Percentiles rank a stretch among this genome's conserved stretches.
phyloP scores from a whole-genome alignment of 73 alveolate species.

The Paraurostyla sp. region DNA sequence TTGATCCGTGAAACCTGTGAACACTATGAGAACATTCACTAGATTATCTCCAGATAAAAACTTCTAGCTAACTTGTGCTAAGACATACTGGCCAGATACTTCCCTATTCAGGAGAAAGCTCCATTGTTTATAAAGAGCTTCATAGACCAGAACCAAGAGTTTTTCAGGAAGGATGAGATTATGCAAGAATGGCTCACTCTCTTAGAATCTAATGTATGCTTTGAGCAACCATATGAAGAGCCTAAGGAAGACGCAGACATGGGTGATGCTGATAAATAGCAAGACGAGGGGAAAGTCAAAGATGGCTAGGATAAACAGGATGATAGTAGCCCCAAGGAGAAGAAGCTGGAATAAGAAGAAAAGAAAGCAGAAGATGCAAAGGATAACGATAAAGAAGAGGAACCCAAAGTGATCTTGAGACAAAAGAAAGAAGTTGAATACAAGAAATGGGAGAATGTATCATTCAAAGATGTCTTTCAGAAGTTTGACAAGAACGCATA shows the following conservation, averaged over 20 bases:
- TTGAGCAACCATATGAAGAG: not conserved
- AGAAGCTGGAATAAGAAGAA: not conserved
- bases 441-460: not conserved
- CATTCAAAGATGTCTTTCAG: not conserved
- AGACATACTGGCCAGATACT: slow-evolving; percentile 43
- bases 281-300: slow-evolving; percentile 1
- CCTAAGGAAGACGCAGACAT: too few relatives aligned
- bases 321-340: not conserved
- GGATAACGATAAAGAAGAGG: not conserved
- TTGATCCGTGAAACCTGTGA: slow-evolving; percentile 72
- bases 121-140: slow-evolving; percentile 63
- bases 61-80: slow-evolving; percentile 45
- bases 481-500: slow-evolving; percentile 26
- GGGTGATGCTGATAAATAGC: not conserved
- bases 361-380: not conserved
- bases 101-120: slow-evolving; percentile 37
- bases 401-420: not conserved
- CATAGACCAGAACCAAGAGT: slow-evolving; percentile 68
- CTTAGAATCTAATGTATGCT: slow-evolving; percentile 63
- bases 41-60: slow-evolving; percentile 70
- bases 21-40: slow-evolving; percentile 69
- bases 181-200: slow-evolving; percentile 69
- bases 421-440: not conserved
- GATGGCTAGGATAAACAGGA: not conserved
- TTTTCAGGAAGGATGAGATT: slow-evolving; percentile 69